phyloP scores from a whole-genome alignment of 306 rosid genomes.

The Fragaria nilgerrensis region DNA sequence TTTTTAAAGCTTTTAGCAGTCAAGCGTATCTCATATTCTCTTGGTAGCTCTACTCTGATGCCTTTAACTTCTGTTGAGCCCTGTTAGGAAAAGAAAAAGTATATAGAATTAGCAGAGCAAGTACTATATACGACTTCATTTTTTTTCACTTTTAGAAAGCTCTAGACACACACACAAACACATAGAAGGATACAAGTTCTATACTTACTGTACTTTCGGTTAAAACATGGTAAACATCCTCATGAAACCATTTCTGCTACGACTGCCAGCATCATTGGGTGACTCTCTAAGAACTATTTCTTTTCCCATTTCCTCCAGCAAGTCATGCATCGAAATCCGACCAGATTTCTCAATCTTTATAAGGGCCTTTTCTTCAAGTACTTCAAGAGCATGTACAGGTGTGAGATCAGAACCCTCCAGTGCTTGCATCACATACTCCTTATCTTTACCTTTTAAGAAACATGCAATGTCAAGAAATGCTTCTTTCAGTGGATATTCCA shows the following conservation, averaged over 20 bases:
- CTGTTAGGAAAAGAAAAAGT: background rate
- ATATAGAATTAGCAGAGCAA: background rate
- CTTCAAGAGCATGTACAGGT: background rate
- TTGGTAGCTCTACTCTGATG: background rate
- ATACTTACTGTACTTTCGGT: background rate
- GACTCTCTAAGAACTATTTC: conserved; percentile 28
- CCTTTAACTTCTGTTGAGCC: background rate
- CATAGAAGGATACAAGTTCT: background rate
- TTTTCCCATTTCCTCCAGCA: conserved; percentile 31
- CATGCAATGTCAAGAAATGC: conserved; percentile 42
- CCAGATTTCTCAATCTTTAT: background rate
- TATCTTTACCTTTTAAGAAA: conserved; percentile 21
- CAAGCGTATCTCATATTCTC: background rate
- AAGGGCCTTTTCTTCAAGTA: background rate
- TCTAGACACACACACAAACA: background rate
- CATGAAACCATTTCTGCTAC: conserved; percentile 30
- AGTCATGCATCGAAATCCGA: conserved; percentile 38
- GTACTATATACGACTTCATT: too few species aligned
- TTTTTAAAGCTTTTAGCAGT: background rate
- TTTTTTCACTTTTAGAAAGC: too few species aligned
- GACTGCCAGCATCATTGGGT: background rate
- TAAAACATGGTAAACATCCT: conserved; percentile 22
- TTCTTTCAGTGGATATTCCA: conserved; percentile 18
- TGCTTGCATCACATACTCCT: conserved; percentile 29
- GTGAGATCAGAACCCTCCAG: conserved; percentile 31